Evolutionary conservation across 2,329 filamentous ascomycete species (phyloP).

Genomic region (Trichoderma oligosporum): DNA sequence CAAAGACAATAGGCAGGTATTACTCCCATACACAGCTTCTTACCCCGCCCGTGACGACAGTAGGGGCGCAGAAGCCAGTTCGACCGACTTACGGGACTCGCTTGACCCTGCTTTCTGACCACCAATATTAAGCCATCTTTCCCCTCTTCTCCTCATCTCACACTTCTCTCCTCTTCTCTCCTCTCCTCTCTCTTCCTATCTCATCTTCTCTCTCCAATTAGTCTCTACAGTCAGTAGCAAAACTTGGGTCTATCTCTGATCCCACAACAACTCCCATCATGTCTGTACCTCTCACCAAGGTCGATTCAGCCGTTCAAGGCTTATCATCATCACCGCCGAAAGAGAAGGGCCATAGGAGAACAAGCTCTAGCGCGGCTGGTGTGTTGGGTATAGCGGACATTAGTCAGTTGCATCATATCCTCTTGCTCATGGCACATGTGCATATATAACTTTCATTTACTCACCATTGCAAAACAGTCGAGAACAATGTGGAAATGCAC

Average conservation of each 20-base stretch:
- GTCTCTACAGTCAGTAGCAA: neutral
- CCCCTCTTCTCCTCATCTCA: slow-evolving; percentile 26
- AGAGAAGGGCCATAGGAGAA: slow-evolving; percentile 64
- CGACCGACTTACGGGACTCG: neutral
- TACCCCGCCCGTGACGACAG: too few relatives aligned
- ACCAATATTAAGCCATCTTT: slow-evolving; percentile 33
- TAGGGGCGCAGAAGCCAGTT: slow-evolving; percentile 16
- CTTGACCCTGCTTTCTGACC: slow-evolving; percentile 19
- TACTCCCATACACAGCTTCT: too few relatives aligned
- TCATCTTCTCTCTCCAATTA: neutral
- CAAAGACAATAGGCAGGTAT: too few relatives aligned
- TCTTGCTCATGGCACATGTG: neutral
- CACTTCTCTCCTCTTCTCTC: slow-evolving; percentile 24
- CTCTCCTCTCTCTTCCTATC: slow-evolving; percentile 26
- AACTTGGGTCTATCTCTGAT: neutral
- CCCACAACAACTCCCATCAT: slow-evolving; percentile 30
- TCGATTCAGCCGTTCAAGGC: slow-evolving; percentile 88
- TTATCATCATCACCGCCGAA: slow-evolving; percentile 64
- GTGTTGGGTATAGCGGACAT: slow-evolving; percentile 76
- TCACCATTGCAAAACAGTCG: slow-evolving; percentile 53
- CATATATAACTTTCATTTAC: too few relatives aligned
- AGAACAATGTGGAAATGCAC: slow-evolving; percentile 65
- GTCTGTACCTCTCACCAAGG: slow-evolving; percentile 67
- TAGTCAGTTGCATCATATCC: slow-evolving; percentile 53
- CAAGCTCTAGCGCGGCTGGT: slow-evolving; percentile 68